Base-by-base conservation (phyloP, 2,329 filamentous ascomycete genomes). In the Celoporthe dispersa region DNA sequence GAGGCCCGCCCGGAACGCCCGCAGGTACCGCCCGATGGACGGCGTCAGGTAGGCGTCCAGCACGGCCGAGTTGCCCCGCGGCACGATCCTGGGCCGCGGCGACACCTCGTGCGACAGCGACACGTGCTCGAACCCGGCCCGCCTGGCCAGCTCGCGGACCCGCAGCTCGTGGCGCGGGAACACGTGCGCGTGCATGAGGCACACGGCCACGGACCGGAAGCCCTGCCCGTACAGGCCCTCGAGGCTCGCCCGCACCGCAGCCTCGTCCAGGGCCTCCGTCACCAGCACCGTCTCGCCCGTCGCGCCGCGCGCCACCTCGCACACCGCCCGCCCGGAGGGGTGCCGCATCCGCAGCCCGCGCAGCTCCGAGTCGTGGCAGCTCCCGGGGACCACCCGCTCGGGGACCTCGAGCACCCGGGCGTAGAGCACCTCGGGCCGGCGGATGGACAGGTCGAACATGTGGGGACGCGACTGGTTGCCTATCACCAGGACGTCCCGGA, bases 101-200 rank as follows among this genome's bases (percentile, higher is more conserved):
- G 93, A 92, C 59, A 93, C 84, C 78, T 92, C 88, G 75, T 92
- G 90, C 71, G 90, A 92, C 31, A 94, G 82, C 65, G 91, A 93
- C 71, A 96, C 91, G 78, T 96, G 92, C 69, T 88, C 82, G 76
- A 94, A 94, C 1, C 94, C 93, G 73, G 95, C 89, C 9, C 94
- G 90, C 70, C 83, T 86, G 0, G 93, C 93, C 63, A 96, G 82
- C 72, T 84, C 86, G 22, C 92, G 93, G 39, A 97, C 85, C 59
- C 92, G 77, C 1, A 90, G 89, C 77, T 66, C 64, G 41, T 71
- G 70, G 28, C 78, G 74, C 1, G 78, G 77, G 55, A 76, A 80
- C 1, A 75, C 75, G 61, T 80, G 80, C 7, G 76, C 77, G 67
- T 79, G 76, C 59, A 78, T 71, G 9, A 79, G 76, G 7, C 76